Conservation (phyloP, 225 moss, liverwort and hornwort genomes). For the Pseudoscleropodium purum region DNA sequence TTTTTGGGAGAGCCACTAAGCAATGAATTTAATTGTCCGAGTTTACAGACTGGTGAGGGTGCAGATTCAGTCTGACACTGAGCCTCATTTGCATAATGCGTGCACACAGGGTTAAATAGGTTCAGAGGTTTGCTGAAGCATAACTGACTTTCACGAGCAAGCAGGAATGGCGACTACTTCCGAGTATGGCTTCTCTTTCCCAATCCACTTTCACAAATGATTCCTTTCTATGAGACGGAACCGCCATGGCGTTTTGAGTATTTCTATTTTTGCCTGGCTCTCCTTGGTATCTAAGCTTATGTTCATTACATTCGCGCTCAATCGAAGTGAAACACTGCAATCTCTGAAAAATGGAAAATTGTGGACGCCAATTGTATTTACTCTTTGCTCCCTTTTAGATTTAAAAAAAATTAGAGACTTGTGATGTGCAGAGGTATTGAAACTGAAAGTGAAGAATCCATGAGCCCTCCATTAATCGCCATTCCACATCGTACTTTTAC, state of each 20-base stretch:
- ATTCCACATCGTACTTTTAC: background rate
- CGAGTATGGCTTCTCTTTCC: conserved; percentile 1
- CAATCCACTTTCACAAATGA: background rate
- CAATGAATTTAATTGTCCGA: background rate
- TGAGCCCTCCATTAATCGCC: conserved; percentile 4
- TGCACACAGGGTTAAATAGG: background rate
- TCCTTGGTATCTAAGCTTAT: background rate
- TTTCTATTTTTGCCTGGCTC: background rate
- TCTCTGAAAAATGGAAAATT: background rate
- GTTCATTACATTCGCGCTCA: background rate
- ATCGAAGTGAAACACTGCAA: background rate
- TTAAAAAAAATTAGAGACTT: background rate
- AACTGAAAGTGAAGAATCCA: background rate
- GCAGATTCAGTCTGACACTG: background rate
- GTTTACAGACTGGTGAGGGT: background rate
- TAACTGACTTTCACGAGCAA: background rate
- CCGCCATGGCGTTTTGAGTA: background rate
- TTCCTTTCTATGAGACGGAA: background rate
- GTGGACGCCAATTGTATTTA: background rate
- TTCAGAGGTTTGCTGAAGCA: background rate
- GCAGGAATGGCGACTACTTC: conserved; percentile 17
- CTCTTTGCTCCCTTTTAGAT: background rate
- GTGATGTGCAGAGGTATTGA: conserved; percentile 5
- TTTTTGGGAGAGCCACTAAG: background rate
- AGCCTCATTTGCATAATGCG: background rate